Evolutionary conservation across 2,329 filamentous ascomycete species (phyloP).

Genomic region (Penicillium olsonii): DNA sequence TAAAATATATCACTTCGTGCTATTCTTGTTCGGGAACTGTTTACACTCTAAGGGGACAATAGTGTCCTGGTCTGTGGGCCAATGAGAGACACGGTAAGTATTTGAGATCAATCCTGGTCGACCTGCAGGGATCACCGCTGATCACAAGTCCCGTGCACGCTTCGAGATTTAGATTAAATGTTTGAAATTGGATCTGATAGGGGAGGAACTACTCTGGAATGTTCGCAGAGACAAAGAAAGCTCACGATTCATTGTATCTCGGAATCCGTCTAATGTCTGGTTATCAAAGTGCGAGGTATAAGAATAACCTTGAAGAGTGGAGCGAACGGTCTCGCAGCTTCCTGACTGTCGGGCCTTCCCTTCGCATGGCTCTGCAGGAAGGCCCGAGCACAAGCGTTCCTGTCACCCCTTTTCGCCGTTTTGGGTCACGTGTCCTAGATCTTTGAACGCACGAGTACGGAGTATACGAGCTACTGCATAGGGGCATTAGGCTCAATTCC

Average conservation of each 20-base stretch:
- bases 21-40: not conserved
- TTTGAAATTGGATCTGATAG: conserved; percentile 6
- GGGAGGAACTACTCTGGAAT: not conserved
- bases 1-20: no score
- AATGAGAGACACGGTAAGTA: conserved; percentile 33
- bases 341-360: conserved; percentile 38
- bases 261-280: no score
- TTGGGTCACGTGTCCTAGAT: conserved; percentile 23
- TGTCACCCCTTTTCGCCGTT: conserved; percentile 5
- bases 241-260: no score
- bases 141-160: conserved; percentile 24
- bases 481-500: no score
- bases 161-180: conserved; percentile 14
- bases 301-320: conserved; percentile 19
- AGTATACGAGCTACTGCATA: no score
- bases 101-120: conserved; percentile 39
- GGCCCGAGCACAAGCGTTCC: conserved; percentile 22
- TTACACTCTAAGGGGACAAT: conserved; percentile 8
- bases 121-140: conserved; percentile 29
- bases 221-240: no score
- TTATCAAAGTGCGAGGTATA: no score
- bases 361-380: conserved; percentile 25
- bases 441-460: no score
- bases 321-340: conserved; percentile 41
- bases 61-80: conserved; percentile 22